These are phyloP conservation scores for Leptographium lundbergii DNA, from an alignment of 2,329 filamentous ascomycete genomes.

Conservation along the genomic window DNA sequence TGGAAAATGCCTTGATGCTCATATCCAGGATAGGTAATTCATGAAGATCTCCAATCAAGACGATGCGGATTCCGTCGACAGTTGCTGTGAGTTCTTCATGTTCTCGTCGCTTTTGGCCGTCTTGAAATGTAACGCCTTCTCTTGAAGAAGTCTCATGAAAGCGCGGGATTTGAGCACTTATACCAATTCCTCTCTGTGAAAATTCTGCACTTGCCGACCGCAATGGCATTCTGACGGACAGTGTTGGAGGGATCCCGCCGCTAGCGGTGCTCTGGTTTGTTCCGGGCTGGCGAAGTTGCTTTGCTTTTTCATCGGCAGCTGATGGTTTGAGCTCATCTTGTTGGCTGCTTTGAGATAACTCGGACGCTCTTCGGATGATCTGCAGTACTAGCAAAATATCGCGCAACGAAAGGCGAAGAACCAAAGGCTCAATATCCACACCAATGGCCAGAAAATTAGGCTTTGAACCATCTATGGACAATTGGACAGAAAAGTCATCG, in stretches of 20 bases:
- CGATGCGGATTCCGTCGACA: constrained; percentile 78
- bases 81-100: constrained; percentile 74
- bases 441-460: constrained; percentile 63
- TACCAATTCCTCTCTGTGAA: neutral
- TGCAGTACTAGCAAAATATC: constrained; percentile 92
- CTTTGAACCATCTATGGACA: constrained; percentile 66
- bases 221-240: constrained; percentile 20
- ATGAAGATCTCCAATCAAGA: constrained; percentile 90
- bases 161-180: too few relatives aligned
- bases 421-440: constrained; percentile 79
- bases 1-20: constrained; percentile 79
- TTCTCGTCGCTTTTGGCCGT: constrained; percentile 21
- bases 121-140: neutral
- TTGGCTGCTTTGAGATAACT: constrained; percentile 56
- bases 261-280: constrained; percentile 45
- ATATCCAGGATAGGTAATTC: constrained; percentile 91
- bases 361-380: constrained; percentile 81
- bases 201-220: neutral
- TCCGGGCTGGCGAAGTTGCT: constrained; percentile 35
- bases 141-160: neutral
- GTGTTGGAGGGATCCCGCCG: constrained; percentile 40
- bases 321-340: constrained; percentile 29
- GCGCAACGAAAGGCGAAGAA: constrained; percentile 77
- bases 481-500: constrained; percentile 87
- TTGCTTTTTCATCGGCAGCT: constrained; percentile 40